Conservation (phyloP, 2,329 filamentous ascomycete genomes). For the Pestalotiopsis sp. region DNA sequence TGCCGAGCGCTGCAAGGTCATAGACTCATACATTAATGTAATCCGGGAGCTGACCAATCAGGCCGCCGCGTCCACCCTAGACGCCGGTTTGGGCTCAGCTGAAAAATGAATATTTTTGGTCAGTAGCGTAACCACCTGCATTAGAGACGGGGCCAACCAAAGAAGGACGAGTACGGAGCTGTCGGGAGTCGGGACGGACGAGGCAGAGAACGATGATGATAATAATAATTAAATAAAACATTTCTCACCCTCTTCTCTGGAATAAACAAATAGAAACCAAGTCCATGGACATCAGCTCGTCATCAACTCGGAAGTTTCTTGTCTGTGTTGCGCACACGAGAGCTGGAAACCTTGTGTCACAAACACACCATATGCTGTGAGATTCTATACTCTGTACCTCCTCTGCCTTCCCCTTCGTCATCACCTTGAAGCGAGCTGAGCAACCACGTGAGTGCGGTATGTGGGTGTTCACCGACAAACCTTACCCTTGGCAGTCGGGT, state of each 20-base stretch:
- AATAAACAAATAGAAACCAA: neutral
- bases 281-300: neutral
- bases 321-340: neutral
- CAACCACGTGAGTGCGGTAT: no score
- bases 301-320: neutral
- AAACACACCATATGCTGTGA: neutral
- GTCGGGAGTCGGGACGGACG: neutral
- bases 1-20: conserved; percentile 2
- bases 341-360: neutral
- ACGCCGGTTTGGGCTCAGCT: conserved; percentile 20
- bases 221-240: neutral
- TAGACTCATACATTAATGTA: conserved; percentile 11
- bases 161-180: neutral
- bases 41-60: conserved; percentile 20
- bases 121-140: conserved; percentile 9
- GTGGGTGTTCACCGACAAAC: no score
- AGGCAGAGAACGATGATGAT: neutral
- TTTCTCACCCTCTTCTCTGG: no score
- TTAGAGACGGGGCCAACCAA: neutral
- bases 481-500: no score
- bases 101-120: conserved; percentile 22
- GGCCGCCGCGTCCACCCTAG: neutral
- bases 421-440: no score
- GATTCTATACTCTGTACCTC: no score
- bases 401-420: no score